These are phyloP conservation scores for Starmerella vitae DNA, from an alignment of 805 yeast genomes.

Conservation along the genomic window DNA sequence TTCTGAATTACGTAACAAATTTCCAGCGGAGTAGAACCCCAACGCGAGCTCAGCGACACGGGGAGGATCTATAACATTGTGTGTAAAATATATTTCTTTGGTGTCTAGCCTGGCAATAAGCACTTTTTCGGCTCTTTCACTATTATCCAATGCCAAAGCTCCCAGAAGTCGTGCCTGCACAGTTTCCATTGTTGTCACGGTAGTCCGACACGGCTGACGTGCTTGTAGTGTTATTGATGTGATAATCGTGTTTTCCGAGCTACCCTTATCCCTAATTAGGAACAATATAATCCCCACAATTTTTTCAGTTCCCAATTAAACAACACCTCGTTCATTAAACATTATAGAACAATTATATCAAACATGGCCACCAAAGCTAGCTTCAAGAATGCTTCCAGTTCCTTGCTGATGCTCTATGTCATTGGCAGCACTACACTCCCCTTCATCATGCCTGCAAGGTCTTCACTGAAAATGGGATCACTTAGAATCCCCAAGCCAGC, in stretches of 20 bases:
- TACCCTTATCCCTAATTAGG: not conserved
- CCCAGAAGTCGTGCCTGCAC: conserved; percentile 15
- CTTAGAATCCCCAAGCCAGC: not conserved
- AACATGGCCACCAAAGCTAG: not conserved
- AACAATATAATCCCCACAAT: too few species aligned
- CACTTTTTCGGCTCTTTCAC: conserved; percentile 5
- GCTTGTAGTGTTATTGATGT: not conserved
- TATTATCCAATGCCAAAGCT: conserved; percentile 8
- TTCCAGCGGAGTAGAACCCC: conserved; percentile 4
- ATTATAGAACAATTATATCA: not conserved
- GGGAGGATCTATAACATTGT: conserved; percentile 21
- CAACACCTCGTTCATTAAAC: too few species aligned
- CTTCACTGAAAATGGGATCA: conserved; percentile 11
- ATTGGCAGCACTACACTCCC: conserved; percentile 23
- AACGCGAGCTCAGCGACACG: conserved; percentile 6
- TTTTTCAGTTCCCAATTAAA: too few species aligned
- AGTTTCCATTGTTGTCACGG: not conserved
- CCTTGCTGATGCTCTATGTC: conserved; percentile 21
- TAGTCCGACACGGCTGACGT: too few species aligned
- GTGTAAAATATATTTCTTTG: conserved; percentile 7
- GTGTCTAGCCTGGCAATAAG: conserved; percentile 7
- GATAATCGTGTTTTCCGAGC: not conserved
- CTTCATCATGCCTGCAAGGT: conserved; percentile 24
- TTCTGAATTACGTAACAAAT: not conserved
- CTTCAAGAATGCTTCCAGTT: conserved; percentile 3